Evolutionary conservation across 345 rosid species (phyloP), one percentile per base, ranked within the genome.

Genomic region (Aquilaria sinensis): DNA sequence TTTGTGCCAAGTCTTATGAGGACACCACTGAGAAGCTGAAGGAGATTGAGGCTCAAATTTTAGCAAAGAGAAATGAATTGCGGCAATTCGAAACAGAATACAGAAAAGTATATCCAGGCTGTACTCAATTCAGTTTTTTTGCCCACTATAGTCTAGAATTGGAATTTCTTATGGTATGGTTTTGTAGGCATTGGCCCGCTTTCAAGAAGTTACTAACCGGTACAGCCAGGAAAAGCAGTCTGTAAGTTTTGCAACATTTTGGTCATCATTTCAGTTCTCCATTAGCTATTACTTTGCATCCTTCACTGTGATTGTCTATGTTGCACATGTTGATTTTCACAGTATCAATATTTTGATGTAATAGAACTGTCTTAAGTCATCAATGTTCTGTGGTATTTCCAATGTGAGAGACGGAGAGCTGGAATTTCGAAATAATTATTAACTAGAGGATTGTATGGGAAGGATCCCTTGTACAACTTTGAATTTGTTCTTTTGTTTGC

Each of bases 71-170:
- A 79, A 95, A 67, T 31, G 97, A 95, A 62, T 67, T 95, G 65
- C 88, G 99, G 33, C 97, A 91, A 71, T 95, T 95, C 70, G 99
- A 95, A 69, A 87, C 87, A 9, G 99, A 88, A 62, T 95, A 95
- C 78, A 84, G 99, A 78, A 87, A 88, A 83, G 97, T 88, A 77
- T 57, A 3, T 62, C 63, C 67, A 29, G 52, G 47, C 51, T 66
- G 63, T 50, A 51, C 23, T 10, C 48, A 12, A 32, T 45, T 47
- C 33, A 15, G 51, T 33, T 47, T 53, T 54, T 16, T 14, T 61
- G 1, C 8, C 8, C 43, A 37, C 3, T 37, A 37, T 37, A 9
- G 8, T 37, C 7, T 37, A 37, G 43, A 37, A 37, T 51, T 59
- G 60, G 12, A 51, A 60, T 55, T 67, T 13, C 45, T 45, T 31